phyloP scores from a whole-genome alignment of 129 eudicot genomes.

The Rutidosis leptorrhynchoides region DNA sequence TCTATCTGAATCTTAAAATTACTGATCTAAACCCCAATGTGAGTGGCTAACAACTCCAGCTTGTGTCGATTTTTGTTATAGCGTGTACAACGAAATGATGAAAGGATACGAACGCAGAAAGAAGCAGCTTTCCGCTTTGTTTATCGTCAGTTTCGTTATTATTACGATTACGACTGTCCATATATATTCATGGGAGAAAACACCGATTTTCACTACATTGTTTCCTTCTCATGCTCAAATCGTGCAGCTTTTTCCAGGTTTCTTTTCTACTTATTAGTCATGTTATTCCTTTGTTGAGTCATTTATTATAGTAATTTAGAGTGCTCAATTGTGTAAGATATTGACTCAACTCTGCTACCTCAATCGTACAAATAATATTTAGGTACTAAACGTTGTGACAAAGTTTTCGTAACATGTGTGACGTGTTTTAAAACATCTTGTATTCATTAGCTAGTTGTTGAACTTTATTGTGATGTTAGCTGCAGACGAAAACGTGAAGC shows the following conservation, averaged over 20 bases:
- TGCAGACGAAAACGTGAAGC: slow-evolving; percentile 23
- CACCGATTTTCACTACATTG: slow-evolving; percentile 25
- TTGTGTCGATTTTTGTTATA: not conserved
- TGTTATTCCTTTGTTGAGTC: too few relatives aligned
- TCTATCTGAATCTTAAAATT: too few relatives aligned
- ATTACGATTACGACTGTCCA: slow-evolving; percentile 20
- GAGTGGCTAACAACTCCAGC: not conserved
- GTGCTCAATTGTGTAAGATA: too few relatives aligned
- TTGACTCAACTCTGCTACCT: too few relatives aligned
- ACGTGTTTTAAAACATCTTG: not conserved
- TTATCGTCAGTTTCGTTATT: slow-evolving; percentile 25
- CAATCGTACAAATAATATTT: too few relatives aligned
- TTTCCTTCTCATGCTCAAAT: slow-evolving; percentile 27
- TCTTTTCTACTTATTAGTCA: not conserved
- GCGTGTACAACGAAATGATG: not conserved
- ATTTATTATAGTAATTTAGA: too few relatives aligned
- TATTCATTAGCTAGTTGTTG: slow-evolving; percentile 5
- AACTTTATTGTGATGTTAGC: slow-evolving; percentile 26
- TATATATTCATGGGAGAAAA: slow-evolving; percentile 35
- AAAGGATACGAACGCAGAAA: slow-evolving; percentile 34
- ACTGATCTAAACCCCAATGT: slow-evolving; percentile 7
- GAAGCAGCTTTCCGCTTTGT: slow-evolving; percentile 36
- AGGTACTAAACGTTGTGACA: too few relatives aligned
- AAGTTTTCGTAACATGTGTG: not conserved
- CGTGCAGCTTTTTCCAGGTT: slow-evolving; percentile 48